Percentiles rank a stretch among this genome's conserved stretches.
phyloP scores from a whole-genome alignment of 139 green algal genomes.

The Closterium sp. region DNA sequence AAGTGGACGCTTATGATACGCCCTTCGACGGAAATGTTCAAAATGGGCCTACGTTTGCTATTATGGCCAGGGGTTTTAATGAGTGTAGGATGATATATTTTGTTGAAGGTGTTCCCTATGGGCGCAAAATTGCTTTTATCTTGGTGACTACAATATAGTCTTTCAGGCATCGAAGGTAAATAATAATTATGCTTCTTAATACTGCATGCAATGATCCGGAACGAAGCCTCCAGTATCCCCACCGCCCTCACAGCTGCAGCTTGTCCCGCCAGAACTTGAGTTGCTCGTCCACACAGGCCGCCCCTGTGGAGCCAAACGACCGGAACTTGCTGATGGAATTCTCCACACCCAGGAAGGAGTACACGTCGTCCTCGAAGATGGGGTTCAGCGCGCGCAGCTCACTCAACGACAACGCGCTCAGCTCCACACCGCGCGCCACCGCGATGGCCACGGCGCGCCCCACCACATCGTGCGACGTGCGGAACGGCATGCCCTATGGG shows the following conservation, averaged over 20 bases:
- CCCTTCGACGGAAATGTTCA: too few species aligned
- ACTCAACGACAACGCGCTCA: constrained; percentile 42
- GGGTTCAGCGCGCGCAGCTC: constrained; percentile 41
- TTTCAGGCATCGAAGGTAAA: too few species aligned
- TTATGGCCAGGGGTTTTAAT: too few species aligned
- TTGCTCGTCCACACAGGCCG: constrained; percentile 41
- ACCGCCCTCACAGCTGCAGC: constrained; percentile 23
- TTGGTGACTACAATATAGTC: too few species aligned
- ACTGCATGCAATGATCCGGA: background rate
- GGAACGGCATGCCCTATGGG: constrained; percentile 56
- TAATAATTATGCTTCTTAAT: too few species aligned
- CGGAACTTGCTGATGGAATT: constrained; percentile 52
- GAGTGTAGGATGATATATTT: too few species aligned
- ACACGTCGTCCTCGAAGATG: constrained; percentile 56
- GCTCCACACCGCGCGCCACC: constrained; percentile 24
- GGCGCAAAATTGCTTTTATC: too few species aligned
- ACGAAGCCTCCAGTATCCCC: too few species aligned
- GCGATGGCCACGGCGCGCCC: constrained; percentile 42
- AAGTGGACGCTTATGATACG: too few species aligned
- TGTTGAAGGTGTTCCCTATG: too few species aligned
- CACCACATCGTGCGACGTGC: constrained; percentile 50
- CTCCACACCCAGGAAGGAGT: constrained; percentile 48
- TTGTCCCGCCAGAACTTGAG: constrained; percentile 47
- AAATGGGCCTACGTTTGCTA: too few species aligned
- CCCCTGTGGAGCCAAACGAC: constrained; percentile 49